Percentiles rank a stretch among this genome's conserved stretches.
phyloP scores from a whole-genome alignment of 306 rosid genomes.

The Hippophae tibetana region DNA sequence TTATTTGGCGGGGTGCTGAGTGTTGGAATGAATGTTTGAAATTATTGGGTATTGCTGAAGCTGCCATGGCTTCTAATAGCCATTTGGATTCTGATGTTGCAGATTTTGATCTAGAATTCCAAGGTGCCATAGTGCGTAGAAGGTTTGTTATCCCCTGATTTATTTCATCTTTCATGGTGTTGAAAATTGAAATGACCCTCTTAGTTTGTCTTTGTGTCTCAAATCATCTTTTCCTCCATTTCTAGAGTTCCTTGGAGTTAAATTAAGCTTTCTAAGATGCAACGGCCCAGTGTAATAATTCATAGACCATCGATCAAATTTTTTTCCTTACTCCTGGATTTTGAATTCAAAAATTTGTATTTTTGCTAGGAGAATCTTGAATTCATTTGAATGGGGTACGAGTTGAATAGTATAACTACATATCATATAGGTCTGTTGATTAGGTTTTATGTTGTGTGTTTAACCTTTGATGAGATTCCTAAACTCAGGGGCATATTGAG shows the following conservation, averaged over 20 bases:
- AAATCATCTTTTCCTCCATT: neutral
- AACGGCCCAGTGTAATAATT: neutral
- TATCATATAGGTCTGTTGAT: neutral
- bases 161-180: neutral
- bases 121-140: constrained; percentile 32
- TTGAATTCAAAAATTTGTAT: neutral
- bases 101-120: constrained; percentile 22
- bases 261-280: neutral
- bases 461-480: constrained; percentile 13
- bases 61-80: constrained; percentile 25
- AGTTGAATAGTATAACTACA: neutral
- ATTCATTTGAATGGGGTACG: neutral
- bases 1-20: constrained; percentile 70
- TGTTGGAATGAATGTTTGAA: constrained; percentile 79
- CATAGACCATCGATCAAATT: neutral
- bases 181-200: neutral
- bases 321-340: neutral
- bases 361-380: no score
- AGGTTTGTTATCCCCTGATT: constrained; percentile 34
- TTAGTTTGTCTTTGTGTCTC: neutral
- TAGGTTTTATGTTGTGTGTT: neutral
- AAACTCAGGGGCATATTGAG: constrained; percentile 84
- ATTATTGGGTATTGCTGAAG: constrained; percentile 67
- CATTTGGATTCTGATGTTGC: constrained; percentile 18
- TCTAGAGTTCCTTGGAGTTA: neutral